A percentile compares a stretch with the other conserved stretches of the same genome.
Evolutionary conservation across 306 rosid species (phyloP).

Genomic region (Begonia peltatifolia): DNA sequence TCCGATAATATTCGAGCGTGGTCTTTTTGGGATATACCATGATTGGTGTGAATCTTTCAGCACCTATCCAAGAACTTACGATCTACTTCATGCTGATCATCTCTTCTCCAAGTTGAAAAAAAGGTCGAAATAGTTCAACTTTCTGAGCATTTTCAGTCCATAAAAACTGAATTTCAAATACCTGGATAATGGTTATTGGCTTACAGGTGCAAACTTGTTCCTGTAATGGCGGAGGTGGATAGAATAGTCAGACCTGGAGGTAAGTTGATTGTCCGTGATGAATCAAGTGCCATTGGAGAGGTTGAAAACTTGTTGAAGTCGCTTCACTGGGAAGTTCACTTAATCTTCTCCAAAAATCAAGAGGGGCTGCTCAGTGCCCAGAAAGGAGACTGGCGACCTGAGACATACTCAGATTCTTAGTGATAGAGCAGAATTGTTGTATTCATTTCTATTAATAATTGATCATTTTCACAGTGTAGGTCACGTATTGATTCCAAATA

Average conservation of each 20-base stretch:
- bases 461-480: no score
- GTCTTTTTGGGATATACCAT: conserved; percentile 90
- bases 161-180: no score
- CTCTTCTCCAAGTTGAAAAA: conserved; percentile 68
- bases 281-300: conserved; percentile 45
- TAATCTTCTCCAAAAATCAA: conserved; percentile 44
- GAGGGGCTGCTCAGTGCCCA: conserved; percentile 71
- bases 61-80: conserved; percentile 82
- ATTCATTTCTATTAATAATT: no score
- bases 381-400: conserved; percentile 76
- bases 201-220: conserved; percentile 58
- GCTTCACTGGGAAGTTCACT: conserved; percentile 67
- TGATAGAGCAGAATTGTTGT: conserved; percentile 6
- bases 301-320: conserved; percentile 65
- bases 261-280: conserved; percentile 61
- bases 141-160: no score
- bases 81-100: conserved; percentile 77
- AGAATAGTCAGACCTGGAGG: conserved; percentile 81
- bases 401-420: conserved; percentile 23
- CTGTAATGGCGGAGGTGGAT: conserved; percentile 82
- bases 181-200: no score
- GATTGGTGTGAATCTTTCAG: conserved; percentile 97
- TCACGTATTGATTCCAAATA: no score
- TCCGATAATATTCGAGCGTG: conserved; percentile 77
- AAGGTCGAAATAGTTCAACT: conserved; percentile 19